Evolutionary conservation across 495 filamentous ascomycete genomes (phyloP).

Genomic region (Parachaetomium inaequale): DNA sequence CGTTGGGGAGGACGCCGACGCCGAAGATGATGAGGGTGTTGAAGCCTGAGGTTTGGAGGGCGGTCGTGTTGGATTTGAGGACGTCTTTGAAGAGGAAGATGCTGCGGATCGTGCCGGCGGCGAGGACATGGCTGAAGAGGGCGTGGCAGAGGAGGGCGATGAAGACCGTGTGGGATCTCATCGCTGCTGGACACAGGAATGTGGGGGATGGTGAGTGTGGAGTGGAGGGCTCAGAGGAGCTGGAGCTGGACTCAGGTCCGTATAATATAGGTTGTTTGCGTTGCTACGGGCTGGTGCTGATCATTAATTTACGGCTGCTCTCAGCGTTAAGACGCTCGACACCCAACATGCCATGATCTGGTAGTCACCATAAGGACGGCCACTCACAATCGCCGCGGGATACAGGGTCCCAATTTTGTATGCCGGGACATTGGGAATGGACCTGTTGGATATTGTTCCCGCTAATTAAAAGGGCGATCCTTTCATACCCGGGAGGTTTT

Average conservation of each 20-base stretch:
- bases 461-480: background rate
- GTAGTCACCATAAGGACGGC: background rate
- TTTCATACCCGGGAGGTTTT: background rate
- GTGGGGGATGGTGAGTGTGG: background rate
- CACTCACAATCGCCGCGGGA: background rate
- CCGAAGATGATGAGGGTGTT: slow-evolving; percentile 42
- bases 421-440: background rate
- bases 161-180: background rate
- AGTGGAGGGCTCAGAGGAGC: background rate
- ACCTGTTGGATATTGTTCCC: background rate
- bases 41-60: slow-evolving; percentile 40
- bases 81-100: slow-evolving; percentile 47
- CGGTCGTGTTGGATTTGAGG: slow-evolving; percentile 40
- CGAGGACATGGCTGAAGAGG: background rate
- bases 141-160: background rate
- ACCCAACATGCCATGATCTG: no score
- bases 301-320: no score
- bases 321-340: no score
- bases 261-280: no score
- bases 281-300: no score
- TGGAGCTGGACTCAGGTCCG: background rate
- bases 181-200: background rate
- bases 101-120: slow-evolving; percentile 30
- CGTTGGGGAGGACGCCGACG: slow-evolving; percentile 39
- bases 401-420: background rate